A percentile compares a stretch with the other conserved stretches of the same genome.
phyloP scores from a whole-genome alignment of 2,329 filamentous ascomycete species.

The Diaporthe sp. region DNA sequence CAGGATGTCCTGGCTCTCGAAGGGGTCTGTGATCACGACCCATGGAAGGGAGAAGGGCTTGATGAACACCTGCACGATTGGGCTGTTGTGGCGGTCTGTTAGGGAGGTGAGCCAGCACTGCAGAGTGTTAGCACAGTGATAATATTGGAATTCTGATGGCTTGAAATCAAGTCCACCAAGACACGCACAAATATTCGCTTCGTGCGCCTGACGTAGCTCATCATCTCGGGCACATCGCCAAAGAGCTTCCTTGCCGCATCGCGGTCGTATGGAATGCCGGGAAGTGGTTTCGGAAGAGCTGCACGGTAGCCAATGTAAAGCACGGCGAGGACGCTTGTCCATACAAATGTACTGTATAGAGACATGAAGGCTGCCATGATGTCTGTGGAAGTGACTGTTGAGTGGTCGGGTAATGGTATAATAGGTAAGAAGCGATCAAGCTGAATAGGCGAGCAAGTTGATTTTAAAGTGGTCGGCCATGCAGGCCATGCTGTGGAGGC shows the following conservation, averaged over 20 bases:
- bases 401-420: too few species aligned
- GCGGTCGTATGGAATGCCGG: constrained; percentile 61
- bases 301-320: constrained; percentile 38
- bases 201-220: constrained; percentile 52
- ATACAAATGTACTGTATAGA: not conserved
- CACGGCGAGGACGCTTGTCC: not conserved
- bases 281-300: constrained; percentile 57
- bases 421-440: not conserved
- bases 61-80: constrained; percentile 63
- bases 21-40: constrained; percentile 43
- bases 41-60: constrained; percentile 50
- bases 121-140: not conserved
- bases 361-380: constrained; percentile 19
- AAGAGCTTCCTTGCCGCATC: constrained; percentile 52
- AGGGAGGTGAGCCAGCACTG: constrained; percentile 51
- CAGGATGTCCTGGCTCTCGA: constrained; percentile 44
- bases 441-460: not conserved
- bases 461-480: not conserved
- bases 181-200: constrained; percentile 49
- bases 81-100: constrained; percentile 51
- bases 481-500: not conserved
- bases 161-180: not conserved
- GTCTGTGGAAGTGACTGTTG: too few species aligned
- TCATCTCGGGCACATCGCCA: constrained; percentile 59
- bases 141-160: not conserved